phyloP scores from a whole-genome alignment of 2,329 filamentous ascomycete species.

The Sphaerulina vaccinii region DNA sequence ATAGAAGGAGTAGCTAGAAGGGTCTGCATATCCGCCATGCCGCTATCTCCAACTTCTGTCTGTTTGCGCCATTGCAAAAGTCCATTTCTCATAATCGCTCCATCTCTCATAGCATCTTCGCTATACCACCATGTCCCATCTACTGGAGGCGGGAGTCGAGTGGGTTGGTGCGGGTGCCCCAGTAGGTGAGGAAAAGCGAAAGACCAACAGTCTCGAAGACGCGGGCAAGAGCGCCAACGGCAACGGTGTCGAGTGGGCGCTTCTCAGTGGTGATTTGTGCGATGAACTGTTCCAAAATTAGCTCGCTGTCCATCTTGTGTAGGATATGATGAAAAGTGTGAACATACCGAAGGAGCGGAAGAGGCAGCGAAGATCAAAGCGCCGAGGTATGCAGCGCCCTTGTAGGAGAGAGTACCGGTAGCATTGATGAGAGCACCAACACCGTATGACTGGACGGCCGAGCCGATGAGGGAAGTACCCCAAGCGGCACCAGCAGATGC shows the following conservation, averaged over 20 bases:
- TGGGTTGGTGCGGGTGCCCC: constrained; percentile 92
- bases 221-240: constrained; percentile 79
- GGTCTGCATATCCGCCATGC: constrained; percentile 8
- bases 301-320: no score
- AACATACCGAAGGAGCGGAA: constrained; percentile 77
- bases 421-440: constrained; percentile 65
- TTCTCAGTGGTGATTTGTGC: constrained; percentile 86
- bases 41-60: constrained; percentile 4
- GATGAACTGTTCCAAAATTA: constrained; percentile 64
- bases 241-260: constrained; percentile 85
- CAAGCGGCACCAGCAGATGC: constrained; percentile 82
- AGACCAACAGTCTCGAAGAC: constrained; percentile 91
- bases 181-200: constrained; percentile 91
- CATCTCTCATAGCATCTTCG: constrained; percentile 5
- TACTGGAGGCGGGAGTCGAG: constrained; percentile 80
- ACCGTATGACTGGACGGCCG: constrained; percentile 61
- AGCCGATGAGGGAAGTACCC: constrained; percentile 87
- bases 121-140: constrained; percentile 13
- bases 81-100: constrained; percentile 2
- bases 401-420: constrained; percentile 92
- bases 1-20: constrained; percentile 14
- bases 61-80: not conserved
- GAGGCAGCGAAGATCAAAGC: constrained; percentile 87
- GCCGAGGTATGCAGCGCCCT: constrained; percentile 93
- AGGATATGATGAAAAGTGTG: not conserved